A percentile compares a stretch with the other conserved stretches of the same genome.
phyloP scores from a whole-genome alignment of 257 asterid genomes.

The Verbena officinalis region DNA sequence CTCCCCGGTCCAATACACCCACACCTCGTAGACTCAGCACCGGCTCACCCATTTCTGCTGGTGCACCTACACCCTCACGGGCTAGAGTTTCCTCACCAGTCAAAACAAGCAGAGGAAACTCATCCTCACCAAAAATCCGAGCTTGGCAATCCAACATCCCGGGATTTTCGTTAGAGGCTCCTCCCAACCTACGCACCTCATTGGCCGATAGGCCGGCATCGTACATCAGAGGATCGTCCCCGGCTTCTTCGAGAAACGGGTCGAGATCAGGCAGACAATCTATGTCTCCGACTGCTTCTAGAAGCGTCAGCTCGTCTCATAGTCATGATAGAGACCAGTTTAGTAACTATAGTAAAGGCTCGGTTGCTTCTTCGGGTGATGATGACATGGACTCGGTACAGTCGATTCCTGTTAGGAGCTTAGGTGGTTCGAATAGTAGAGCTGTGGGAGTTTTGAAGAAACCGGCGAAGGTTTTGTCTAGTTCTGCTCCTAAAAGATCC shows the following conservation, averaged over 20 bases:
- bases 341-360: constrained; percentile 76
- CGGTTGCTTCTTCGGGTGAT: constrained; percentile 90
- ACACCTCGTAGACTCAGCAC: constrained; percentile 82
- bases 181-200: constrained; percentile 97
- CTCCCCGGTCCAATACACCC: constrained; percentile 66
- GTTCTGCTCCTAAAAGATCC: constrained; percentile 91
- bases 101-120: constrained; percentile 73
- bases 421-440: constrained; percentile 57
- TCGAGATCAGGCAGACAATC: constrained; percentile 80
- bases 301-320: constrained; percentile 76
- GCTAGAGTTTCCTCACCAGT: constrained; percentile 83
- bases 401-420: constrained; percentile 58
- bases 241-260: constrained; percentile 88
- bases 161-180: constrained; percentile 86
- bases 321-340: constrained; percentile 76
- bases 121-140: constrained; percentile 80
- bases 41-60: constrained; percentile 53
- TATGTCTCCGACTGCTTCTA: constrained; percentile 89
- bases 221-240: constrained; percentile 94
- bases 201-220: constrained; percentile 92
- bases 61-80: constrained; percentile 48
- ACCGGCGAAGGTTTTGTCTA: constrained; percentile 56
- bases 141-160: constrained; percentile 90
- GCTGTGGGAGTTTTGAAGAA: constrained; percentile 61
- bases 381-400: constrained; percentile 82